A percentile compares a stretch with the other conserved stretches of the same genome.
Conservation (phyloP, 768 basidiomycete genomes). For the Hysterangium stoloniferum region DNA sequence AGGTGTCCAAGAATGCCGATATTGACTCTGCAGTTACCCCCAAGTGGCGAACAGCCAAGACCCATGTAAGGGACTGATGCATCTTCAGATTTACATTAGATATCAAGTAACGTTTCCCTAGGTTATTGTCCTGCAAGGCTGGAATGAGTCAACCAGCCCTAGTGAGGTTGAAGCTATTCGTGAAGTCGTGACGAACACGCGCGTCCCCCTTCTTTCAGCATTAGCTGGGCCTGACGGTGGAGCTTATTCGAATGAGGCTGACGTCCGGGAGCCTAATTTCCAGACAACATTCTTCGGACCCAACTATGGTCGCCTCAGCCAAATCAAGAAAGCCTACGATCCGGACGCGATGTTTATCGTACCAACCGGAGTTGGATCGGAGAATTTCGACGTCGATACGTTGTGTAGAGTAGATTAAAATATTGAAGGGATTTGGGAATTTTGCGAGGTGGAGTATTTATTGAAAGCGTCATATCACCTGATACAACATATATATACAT, state of each 20-base stretch:
- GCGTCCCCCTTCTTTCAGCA: neutral
- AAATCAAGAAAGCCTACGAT: constrained; percentile 27
- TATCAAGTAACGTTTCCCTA: neutral
- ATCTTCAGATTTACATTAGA: neutral
- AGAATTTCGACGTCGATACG: constrained; percentile 21
- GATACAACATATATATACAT: no score
- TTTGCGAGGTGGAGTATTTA: no score
- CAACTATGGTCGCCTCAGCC: constrained; percentile 25
- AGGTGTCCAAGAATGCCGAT: constrained; percentile 28
- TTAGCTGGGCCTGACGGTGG: constrained; percentile 15
- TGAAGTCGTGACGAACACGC: neutral
- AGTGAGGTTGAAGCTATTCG: constrained; percentile 14
- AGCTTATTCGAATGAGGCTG: constrained; percentile 29
- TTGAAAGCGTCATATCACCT: no score
- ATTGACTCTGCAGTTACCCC: constrained; percentile 28
- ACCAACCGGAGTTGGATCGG: constrained; percentile 23
- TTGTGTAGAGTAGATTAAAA: neutral
- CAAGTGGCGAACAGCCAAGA: constrained; percentile 31
- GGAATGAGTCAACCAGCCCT: neutral
- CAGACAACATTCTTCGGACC: constrained; percentile 27
- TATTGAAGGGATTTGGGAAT: neutral
- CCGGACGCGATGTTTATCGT: constrained; percentile 28
- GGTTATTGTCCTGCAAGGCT: constrained; percentile 1
- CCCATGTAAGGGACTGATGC: constrained; percentile 26
- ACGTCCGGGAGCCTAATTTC: constrained; percentile 25